Base-by-base conservation (phyloP, 202 grass and related monocot species). In the Brachypodium distachyon region DNA sequence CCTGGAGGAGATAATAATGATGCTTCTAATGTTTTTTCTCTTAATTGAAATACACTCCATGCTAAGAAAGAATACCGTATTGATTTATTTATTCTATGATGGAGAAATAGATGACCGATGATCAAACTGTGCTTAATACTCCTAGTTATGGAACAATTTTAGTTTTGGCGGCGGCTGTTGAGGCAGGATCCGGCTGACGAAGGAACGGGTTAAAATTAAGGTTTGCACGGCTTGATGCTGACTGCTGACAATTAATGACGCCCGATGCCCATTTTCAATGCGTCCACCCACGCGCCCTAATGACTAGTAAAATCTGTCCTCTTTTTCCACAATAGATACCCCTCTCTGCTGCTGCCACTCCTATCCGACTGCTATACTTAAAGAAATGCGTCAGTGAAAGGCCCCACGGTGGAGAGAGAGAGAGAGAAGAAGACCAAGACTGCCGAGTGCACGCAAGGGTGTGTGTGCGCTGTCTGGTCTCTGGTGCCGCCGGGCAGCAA, bases 241-340 rank as follows among this genome's bases (percentile, higher is more conserved):
- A 84, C 67, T 12, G 68, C 67, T 41, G 83, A 58, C 60, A 85
- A 49, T 85, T 41, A 80, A 80, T 67, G 60, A 25, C 58, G 8
- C 51, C 54, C 77, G 41, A 61, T 16, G 46, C 66, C 67, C 31
- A 22, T 79, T 85, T 84, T 85, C 76, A 74, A 80, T 80, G 68
- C 83, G 39, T 4, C 69, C 83, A 85, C 76, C 68, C 75, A 58
- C 83, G 68, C 76, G 61, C 55, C 70, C 52, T 77, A 31, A 71
- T 54, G 74, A 72, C 44, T 4, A 74, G 5, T 49, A 55, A 79
- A 79, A 71, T 48, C 58, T 3, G 36, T 34, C 82, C 74, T 85
- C 68, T 79, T 58, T 85, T 79, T 41, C 59, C 83, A 39, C 76
- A 13, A 36, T 59, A 79, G 75, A 85, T 85, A 40, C 66, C 61